Evolutionary conservation across 495 filamentous ascomycete species (phyloP), one percentile per base, ranked within the genome.

Genomic region (Antarctomyces pellizariae): DNA sequence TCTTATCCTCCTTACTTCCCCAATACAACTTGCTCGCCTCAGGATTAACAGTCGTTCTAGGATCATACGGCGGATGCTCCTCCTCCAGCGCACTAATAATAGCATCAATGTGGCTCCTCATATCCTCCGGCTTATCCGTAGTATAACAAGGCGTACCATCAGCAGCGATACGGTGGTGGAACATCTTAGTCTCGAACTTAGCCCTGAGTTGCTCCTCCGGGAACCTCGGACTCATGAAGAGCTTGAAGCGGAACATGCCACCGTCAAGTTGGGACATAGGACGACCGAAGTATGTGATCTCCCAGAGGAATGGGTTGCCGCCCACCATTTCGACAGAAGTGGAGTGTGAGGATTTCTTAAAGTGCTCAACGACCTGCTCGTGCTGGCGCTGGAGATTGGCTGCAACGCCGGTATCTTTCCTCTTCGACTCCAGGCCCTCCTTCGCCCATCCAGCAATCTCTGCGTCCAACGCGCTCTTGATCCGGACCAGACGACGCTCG

Each of bases 251-350:
- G 52, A 93, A 83, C 28, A 95, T 58, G 4, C 86, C 86, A 4
- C 86, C 86, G 33, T 95, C 89, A 3, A 92, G 61, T 36, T 82
- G 76, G 0, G 84, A 90, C 75, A 86, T 89, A 1, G 84, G 77
- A 26, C 74, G 66, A 18, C 86, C 86, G 41, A 92, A 86, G 46
- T 90, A 82, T 0, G 75, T 83, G 27, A 70, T 33, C 4, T 49
- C 28, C 66, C 66, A 71, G 19, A 64, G 49, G 21, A 71, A 79
- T 1, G 74, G 74, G 36, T 78, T 80, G n/a, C 56, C 58, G 33
- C 60, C 64, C 4, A 68, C 62, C 6, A 97, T 53, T 25, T 70
- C 65, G 25, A 95, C 45, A 38, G 76, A 71, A 2, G 74, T 69
- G 12, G 69, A 60, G 18, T 62, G 57, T 17, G 73, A 67, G 28